Percentiles rank a stretch among this genome's conserved stretches.
Evolutionary conservation across 495 filamentous ascomycete genomes (phyloP).

Genomic region (Annulohypoxylon maeteangense): DNA sequence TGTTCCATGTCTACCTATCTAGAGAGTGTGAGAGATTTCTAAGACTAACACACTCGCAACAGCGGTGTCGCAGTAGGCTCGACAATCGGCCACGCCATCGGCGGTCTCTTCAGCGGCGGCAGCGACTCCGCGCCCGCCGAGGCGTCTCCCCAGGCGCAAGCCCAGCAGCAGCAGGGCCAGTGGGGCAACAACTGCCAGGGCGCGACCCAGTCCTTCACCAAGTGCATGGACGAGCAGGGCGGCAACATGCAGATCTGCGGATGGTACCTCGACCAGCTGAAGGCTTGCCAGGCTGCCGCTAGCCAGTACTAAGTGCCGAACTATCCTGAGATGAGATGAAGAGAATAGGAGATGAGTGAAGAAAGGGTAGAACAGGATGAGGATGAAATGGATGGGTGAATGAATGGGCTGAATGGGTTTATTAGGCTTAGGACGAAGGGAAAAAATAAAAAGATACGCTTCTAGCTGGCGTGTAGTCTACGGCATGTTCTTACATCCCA

Average conservation of each 20-base stretch:
- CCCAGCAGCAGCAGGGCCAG: slow-evolving; percentile 58
- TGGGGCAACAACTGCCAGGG: slow-evolving; percentile 76
- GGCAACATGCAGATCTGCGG: slow-evolving; percentile 95
- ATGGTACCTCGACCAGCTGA: slow-evolving; percentile 98
- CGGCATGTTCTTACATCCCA: not conserved
- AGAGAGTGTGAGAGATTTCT: not conserved
- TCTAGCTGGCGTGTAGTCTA: not conserved
- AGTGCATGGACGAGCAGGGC: slow-evolving; percentile 93
- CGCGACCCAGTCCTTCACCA: slow-evolving; percentile 86
- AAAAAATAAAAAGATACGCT: not conserved
- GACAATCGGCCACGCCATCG: slow-evolving; percentile 93
- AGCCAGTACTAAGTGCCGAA: slow-evolving; percentile 78
- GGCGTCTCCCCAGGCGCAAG: slow-evolving; percentile 51
- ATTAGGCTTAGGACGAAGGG: not conserved
- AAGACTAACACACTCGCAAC: slow-evolving; percentile 34
- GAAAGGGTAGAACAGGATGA: not conserved
- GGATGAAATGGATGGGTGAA: slow-evolving; percentile 1
- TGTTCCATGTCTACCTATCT: not conserved
- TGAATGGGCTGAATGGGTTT: not conserved
- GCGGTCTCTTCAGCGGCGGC: slow-evolving; percentile 82
- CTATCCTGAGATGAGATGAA: not conserved
- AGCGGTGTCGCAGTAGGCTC: slow-evolving; percentile 97
- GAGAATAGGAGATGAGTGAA: not conserved
- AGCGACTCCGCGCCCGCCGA: slow-evolving; percentile 74
- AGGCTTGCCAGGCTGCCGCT: slow-evolving; percentile 93